Base-by-base conservation (phyloP, 768 basidiomycete genomes). In the Lactarius akahatsu region DNA sequence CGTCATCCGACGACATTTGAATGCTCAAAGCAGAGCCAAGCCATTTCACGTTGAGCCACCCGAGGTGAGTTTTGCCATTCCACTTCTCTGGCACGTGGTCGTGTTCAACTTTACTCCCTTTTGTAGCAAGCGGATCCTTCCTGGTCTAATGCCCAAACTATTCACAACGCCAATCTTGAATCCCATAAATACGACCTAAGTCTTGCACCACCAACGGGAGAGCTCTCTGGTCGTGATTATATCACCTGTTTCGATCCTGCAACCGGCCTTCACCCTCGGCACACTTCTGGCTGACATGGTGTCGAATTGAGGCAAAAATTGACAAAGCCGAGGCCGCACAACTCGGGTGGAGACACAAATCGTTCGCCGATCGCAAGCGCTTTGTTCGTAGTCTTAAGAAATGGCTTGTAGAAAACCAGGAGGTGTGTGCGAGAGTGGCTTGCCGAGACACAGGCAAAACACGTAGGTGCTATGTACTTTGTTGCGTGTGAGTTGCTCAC, bases 381-480 rank as follows among this genome's bases (percentile, higher is more conserved):
- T 90, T 99, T 50, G 79, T 98, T 73, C 80, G 92, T 59, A 96
- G 92, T 72, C 74, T 99, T 67, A 81, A 94, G 73, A 91, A 91
- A 70, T 99, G 96, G 96, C 81, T 96, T 6, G 87, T 98, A 40
- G 88, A 91, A 69, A 95, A 98, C 72, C 91, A 95, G 78, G 90
- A 94, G 61, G 77, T 80, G 28, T 92, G 94, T 69, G 93, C 93
- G 38, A 82, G 89, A 50, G 90, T 96, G 32, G 93, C 93, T 28
- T 94, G 92, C 74, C 82, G 96, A 38, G 96, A 99, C 76, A 94
- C 94, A 0, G 96, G 96, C 50, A 99, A 98, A 82, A 98, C 96
- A 32, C 78, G 92, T 92, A 72, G 76, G 90, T 83, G 36, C 43
- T 55, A 50, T 36, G 26, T 40, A 40, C 45, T 16, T 43, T 36